Conservation (phyloP, 2,329 filamentous ascomycete genomes). For the Fusarium sp. region DNA sequence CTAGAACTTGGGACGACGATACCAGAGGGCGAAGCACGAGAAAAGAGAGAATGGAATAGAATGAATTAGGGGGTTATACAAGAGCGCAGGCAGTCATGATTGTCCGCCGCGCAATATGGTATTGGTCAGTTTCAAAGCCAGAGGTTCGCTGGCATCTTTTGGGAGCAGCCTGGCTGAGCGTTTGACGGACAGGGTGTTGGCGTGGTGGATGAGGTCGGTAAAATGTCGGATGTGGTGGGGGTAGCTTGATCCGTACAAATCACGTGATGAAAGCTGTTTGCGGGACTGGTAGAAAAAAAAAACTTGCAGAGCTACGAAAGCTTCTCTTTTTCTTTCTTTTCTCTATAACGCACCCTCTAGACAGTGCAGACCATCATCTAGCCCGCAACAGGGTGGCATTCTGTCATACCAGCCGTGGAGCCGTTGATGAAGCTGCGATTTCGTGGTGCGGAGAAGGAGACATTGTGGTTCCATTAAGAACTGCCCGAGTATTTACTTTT, state of each 20-base stretch:
- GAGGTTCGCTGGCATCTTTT: constrained; percentile 45
- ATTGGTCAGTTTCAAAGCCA: constrained; percentile 26
- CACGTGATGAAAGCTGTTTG: constrained; percentile 27
- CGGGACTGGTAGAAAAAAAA: constrained; percentile 23
- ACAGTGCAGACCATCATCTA: constrained; percentile 85
- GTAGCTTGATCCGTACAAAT: constrained; percentile 22
- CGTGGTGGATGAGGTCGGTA: constrained; percentile 34
- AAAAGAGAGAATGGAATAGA: constrained; percentile 15
- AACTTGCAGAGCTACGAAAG: background rate
- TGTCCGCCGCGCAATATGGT: constrained; percentile 25
- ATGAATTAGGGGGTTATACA: constrained; percentile 36
- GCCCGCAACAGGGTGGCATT: constrained; percentile 73
- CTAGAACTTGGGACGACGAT: constrained; percentile 8
- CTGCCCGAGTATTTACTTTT: constrained; percentile 62
- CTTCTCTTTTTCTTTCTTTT: constrained; percentile 51
- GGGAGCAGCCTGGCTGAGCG: constrained; percentile 37
- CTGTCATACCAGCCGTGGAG: constrained; percentile 71
- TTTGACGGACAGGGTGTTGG: constrained; percentile 19
- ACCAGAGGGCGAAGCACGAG: background rate
- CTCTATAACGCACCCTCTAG: constrained; percentile 78
- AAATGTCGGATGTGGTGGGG: constrained; percentile 44
- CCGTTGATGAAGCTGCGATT: constrained; percentile 75
- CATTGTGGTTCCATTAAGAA: constrained; percentile 66
- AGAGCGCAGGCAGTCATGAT: constrained; percentile 44
- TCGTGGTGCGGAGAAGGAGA: constrained; percentile 67